Base-by-base conservation (phyloP, 495 filamentous ascomycete genomes). In the Parathielavia appendiculata region DNA sequence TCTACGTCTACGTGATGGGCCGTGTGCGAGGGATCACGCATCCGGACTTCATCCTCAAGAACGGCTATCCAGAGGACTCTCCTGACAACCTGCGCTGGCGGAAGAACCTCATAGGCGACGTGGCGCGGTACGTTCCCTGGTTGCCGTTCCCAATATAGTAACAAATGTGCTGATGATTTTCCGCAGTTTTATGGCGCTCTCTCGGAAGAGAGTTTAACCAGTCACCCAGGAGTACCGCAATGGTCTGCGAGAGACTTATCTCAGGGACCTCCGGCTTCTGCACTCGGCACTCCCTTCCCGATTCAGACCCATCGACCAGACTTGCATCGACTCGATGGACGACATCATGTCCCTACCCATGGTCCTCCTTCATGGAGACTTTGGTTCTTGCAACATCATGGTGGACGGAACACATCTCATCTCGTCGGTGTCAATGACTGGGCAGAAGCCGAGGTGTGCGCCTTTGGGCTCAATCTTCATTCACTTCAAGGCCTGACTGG, bases 381-480 rank as follows among this genome's bases (percentile, higher is more conserved):
- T 76, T 58, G 69, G 70, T 26, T 43, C 56, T 23, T 69, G 59
- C 59, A 76, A 76, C 56, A 69, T 76, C 54, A 70, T 75, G 36
- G 73, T 75, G 1, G 63, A 76, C 38, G 63, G 70, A 56, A 6
- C 12, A 59, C 68, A 39, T 74, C 61, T 51, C 67, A 71, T 62
- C 56, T 76, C 11, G 64, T 68, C 35, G 73, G 72, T n/a, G 73
- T 76, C 16, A 63, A 76, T 36, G 71, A 75, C 62, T 76, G 69
- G 73, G 71, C 72, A 1, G 69, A 76, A 61, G 69, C 73, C 0
- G 66, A 71, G 57, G 62, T 76, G 45, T 61, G 63, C 13, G 69
- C 75, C 22, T 78, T 73, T 53, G 73, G 74, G 11, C 46, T 68
- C 0, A 76, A 75, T 49, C 64, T 78, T 4, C 59, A 75, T 51